A percentile compares a stretch with the other conserved stretches of the same genome.
Conservation (phyloP, 1,139 yeast species). For the Pichia sorboxylosa region DNA sequence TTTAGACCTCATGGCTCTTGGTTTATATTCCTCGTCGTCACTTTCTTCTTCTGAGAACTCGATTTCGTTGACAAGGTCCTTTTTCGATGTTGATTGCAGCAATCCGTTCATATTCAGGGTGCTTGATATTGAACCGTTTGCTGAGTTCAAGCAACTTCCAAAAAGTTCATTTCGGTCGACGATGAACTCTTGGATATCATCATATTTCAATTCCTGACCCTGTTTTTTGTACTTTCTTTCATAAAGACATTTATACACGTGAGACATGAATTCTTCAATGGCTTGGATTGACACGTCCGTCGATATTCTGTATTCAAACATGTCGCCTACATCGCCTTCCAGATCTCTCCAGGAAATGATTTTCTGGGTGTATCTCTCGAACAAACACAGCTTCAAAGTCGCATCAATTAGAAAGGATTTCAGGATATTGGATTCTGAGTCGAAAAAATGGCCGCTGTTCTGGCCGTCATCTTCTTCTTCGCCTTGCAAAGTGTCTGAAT, state of each 20-base stretch:
- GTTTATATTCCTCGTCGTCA: neutral
- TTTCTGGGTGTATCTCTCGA: constrained; percentile 29
- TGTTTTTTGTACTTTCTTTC: constrained; percentile 61
- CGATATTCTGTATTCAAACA: constrained; percentile 70
- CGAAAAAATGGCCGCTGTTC: constrained; percentile 39
- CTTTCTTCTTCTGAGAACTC: constrained; percentile 12
- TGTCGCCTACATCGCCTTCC: constrained; percentile 80
- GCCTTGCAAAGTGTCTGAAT: constrained; percentile 33
- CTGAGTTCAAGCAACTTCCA: constrained; percentile 9
- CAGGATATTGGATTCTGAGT: constrained; percentile 33
- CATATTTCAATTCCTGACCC: constrained; percentile 34
- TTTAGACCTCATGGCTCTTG: constrained; percentile 2
- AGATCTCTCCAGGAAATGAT: constrained; percentile 73
- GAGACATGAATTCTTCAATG: constrained; percentile 52
- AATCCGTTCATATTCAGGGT: constrained; percentile 5
- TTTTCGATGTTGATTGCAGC: constrained; percentile 2
- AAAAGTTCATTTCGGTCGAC: constrained; percentile 24
- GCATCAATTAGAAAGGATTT: constrained; percentile 60
- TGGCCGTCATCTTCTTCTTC: constrained; percentile 44
- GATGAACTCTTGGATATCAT: constrained; percentile 48
- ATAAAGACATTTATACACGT: constrained; percentile 58
- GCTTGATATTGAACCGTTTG: constrained; percentile 4
- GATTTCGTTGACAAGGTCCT: constrained; percentile 5
- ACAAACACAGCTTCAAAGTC: constrained; percentile 40
- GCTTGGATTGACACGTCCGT: constrained; percentile 44